These are phyloP conservation scores for Sphagnum magellanicum DNA, from an alignment of 228 moss, liverwort and hornwort genomes.

Conservation along the genomic window DNA sequence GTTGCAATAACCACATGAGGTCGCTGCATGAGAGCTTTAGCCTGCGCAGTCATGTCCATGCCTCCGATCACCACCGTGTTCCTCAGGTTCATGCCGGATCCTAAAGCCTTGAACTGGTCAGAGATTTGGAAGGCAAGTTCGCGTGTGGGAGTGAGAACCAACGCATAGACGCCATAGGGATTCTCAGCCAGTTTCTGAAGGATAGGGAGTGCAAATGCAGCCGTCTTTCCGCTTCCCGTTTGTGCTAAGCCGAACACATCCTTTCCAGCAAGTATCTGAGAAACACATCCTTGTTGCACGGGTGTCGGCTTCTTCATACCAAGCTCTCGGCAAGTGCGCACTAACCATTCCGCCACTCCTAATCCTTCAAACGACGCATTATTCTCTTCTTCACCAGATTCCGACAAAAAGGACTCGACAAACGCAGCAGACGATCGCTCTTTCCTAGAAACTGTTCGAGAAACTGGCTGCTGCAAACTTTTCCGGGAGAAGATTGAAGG, in stretches of 20 bases:
- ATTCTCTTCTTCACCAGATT: constrained; percentile 1
- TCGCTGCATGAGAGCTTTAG: constrained; percentile 83
- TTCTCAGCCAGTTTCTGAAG: constrained; percentile 68
- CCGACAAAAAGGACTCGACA: not conserved
- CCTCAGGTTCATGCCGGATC: constrained; percentile 63
- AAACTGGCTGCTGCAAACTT: not conserved
- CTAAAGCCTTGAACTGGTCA: constrained; percentile 85
- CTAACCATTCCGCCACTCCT: constrained; percentile 73
- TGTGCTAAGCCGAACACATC: constrained; percentile 87
- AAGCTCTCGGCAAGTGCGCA: constrained; percentile 58
- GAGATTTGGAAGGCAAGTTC: constrained; percentile 90
- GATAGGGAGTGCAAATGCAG: constrained; percentile 93
- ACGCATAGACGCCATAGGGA: constrained; percentile 77
- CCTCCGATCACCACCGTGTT: constrained; percentile 81
- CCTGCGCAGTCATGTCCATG: constrained; percentile 92
- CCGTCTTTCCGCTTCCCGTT: constrained; percentile 97
- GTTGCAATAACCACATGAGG: constrained; percentile 96
- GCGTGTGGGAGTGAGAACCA: constrained; percentile 89
- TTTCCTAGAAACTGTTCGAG: not conserved
- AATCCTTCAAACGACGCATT: constrained; percentile 45
- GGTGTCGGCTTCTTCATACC: constrained; percentile 79
- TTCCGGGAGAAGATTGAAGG: constrained; percentile 17
- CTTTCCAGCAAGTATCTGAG: constrained; percentile 70
- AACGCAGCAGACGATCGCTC: not conserved
- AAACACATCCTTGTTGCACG: constrained; percentile 83